phyloP scores from a whole-genome alignment of 2,329 filamentous ascomycete genomes.

The Fonsecaea pedrosoi region DNA sequence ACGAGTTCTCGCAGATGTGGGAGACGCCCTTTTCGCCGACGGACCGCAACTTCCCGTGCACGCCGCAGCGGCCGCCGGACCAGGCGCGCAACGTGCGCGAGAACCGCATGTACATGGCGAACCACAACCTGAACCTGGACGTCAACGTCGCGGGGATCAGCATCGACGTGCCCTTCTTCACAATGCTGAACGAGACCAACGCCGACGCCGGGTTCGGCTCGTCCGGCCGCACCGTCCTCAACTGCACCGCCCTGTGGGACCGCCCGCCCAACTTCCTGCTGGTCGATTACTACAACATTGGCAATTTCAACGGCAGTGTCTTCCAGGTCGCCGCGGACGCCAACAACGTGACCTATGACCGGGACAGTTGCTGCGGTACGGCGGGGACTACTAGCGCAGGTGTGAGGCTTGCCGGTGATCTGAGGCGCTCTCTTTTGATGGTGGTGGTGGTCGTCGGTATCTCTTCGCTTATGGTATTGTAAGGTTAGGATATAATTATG shows the following conservation, averaged over 20 bases:
- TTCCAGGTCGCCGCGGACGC: slow-evolving; percentile 74
- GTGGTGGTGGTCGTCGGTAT: not conserved
- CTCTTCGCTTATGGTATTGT: not conserved
- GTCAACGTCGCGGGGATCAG: slow-evolving; percentile 69
- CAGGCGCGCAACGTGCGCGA: slow-evolving; percentile 54
- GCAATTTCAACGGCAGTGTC: slow-evolving; percentile 72
- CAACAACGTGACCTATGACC: slow-evolving; percentile 74
- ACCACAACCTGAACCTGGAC: slow-evolving; percentile 88
- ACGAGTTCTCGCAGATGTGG: slow-evolving; percentile 88
- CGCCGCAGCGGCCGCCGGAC: slow-evolving; percentile 74
- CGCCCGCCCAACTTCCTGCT: slow-evolving; percentile 78
- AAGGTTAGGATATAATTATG: not conserved
- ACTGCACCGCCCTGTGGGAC: slow-evolving; percentile 70
- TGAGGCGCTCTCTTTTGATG: not conserved
- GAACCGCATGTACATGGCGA: slow-evolving; percentile 77
- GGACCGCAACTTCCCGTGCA: slow-evolving; percentile 75
- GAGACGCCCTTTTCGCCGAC: slow-evolving; percentile 85
- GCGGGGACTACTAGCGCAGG: slow-evolving; percentile 21
- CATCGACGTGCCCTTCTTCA: slow-evolving; percentile 74
- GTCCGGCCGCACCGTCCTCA: slow-evolving; percentile 67
- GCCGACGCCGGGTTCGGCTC: slow-evolving; percentile 68
- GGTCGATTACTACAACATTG: slow-evolving; percentile 84
- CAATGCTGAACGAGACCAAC: slow-evolving; percentile 75
- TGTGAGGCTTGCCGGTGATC: not conserved
- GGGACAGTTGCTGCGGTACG: slow-evolving; percentile 48